phyloP scores from a whole-genome alignment of 1,284 basidiomycete species.

The Cystobasidium pallidum region DNA sequence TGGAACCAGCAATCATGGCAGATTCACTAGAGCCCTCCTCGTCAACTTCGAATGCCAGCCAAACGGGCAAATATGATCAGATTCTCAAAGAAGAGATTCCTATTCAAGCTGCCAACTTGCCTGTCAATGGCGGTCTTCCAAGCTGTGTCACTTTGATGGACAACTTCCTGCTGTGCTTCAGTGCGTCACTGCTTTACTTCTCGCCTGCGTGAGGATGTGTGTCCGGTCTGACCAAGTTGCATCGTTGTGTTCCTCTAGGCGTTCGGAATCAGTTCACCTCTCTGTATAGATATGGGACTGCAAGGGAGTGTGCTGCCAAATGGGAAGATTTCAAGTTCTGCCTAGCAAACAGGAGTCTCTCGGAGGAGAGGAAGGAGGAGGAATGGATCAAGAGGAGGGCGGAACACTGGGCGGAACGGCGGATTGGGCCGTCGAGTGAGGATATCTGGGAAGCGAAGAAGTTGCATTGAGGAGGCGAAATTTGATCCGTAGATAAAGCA shows the following conservation, averaged over 20 bases:
- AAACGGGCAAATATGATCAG: slow-evolving; percentile 44
- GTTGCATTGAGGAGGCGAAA: slow-evolving; percentile 54
- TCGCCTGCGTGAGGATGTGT: neutral
- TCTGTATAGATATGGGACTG: slow-evolving; percentile 81
- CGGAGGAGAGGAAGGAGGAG: slow-evolving; percentile 73
- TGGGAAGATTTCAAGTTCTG: slow-evolving; percentile 96
- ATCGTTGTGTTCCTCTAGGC: slow-evolving; percentile 61
- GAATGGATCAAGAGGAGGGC: slow-evolving; percentile 83
- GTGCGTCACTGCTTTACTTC: slow-evolving; percentile 42
- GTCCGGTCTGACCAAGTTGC: slow-evolving; percentile 19
- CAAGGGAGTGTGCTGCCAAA: slow-evolving; percentile 75
- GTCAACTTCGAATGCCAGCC: neutral
- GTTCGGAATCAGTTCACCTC: slow-evolving; percentile 79
- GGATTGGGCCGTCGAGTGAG: slow-evolving; percentile 79
- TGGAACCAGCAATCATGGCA: neutral
- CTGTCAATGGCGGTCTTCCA: slow-evolving; percentile 51
- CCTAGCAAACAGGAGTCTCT: slow-evolving; percentile 76
- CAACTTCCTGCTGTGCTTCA: slow-evolving; percentile 52
- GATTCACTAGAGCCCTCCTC: neutral
- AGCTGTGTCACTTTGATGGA: slow-evolving; percentile 51
- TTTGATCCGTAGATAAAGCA: neutral
- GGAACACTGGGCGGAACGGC: slow-evolving; percentile 84
- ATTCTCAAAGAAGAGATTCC: slow-evolving; percentile 51
- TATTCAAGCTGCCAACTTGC: slow-evolving; percentile 49
- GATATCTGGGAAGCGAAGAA: slow-evolving; percentile 87